Base-by-base conservation (phyloP, 1,284 basidiomycete genomes). In the Flammula alnicola region DNA sequence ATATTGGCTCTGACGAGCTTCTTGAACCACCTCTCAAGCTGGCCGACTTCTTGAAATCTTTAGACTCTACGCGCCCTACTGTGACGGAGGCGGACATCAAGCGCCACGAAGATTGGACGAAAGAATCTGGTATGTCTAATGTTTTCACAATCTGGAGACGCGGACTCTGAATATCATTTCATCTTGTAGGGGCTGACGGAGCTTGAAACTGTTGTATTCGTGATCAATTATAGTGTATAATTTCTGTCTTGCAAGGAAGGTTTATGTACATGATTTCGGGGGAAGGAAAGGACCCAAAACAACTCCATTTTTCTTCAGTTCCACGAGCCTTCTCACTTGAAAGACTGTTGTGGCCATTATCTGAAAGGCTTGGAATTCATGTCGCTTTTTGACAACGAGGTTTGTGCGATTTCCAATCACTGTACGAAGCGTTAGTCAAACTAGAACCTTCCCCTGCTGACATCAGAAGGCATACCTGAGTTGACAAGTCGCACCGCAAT, bases 31-130 rank as follows among this genome's bases (percentile, higher is more conserved):
- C 88, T 35, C 72, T 97, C 63, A 81, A 73, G 51, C 46, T 93
- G 19, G 79, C 74, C 16, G 96, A 99, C 69, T 99, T 99, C 67
- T 63, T 97, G 63, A 88, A 89, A 60, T 88, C 91, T 22, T 76
- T 98, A 51, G 80, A 86, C 39, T 86, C 79, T 44, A 91, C 91
- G 19, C 79, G 91, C 57, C 95, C 95, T 25, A 98, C 95, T 0
- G 96, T 98, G 32, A 90, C 87, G 0, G 83, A 85, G 54, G 82
- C 88, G 10, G 96, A 98, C 74, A 95, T 97, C 63, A 84, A 81
- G 73, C 87, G 83, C 65, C 94, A 98, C 65, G 86, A 95, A 10
- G 84, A 91, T 33, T 99, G 97, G 84, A 98, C 95, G 40, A 86
- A 83, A 65, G 94, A 98, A 63, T 86, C 84, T 56, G 88, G 88